Evolutionary conservation across 2,329 filamentous ascomycete species (phyloP).

Genomic region (Colletotrichum eremochloae): DNA sequence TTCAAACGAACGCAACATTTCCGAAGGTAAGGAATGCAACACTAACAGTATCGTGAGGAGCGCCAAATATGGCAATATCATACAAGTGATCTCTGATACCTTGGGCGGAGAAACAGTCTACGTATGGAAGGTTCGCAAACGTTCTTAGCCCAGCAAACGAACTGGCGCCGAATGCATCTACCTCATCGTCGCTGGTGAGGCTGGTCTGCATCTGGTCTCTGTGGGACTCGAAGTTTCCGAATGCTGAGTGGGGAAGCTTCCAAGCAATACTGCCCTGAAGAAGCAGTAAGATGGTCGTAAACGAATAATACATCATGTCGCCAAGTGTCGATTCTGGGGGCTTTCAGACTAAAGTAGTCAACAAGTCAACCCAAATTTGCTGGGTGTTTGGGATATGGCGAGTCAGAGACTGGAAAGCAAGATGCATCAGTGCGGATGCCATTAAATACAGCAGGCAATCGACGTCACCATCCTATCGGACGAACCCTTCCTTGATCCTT

Average conservation of each 20-base stretch:
- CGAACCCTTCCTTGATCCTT: not conserved
- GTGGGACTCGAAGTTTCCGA: conserved; percentile 19
- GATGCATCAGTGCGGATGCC: not conserved
- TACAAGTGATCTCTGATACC: conserved; percentile 35
- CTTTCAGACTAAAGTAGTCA: not conserved
- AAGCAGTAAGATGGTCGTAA: not conserved
- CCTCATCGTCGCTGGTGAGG: conserved; percentile 30
- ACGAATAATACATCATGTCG: not conserved
- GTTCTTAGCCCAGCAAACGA: conserved; percentile 44
- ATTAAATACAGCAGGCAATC: not conserved
- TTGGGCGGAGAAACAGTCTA: conserved; percentile 46
- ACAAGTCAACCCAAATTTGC: not conserved
- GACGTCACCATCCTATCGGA: conserved; percentile 15
- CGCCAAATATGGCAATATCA: conserved; percentile 49
- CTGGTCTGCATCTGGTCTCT: conserved; percentile 40
- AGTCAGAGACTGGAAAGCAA: not conserved
- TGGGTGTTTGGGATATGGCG: not conserved
- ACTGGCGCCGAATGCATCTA: conserved; percentile 38
- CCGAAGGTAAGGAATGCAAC: not conserved
- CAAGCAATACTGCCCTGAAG: conserved; percentile 15
- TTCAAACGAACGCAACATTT: not conserved
- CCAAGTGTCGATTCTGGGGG: not conserved
- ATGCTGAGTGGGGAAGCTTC: conserved; percentile 32
- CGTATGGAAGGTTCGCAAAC: conserved; percentile 46
- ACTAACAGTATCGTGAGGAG: conserved; percentile 49